Evolutionary conservation across 345 rosid genomes (phyloP).

Genomic region (Camelina laxa): DNA sequence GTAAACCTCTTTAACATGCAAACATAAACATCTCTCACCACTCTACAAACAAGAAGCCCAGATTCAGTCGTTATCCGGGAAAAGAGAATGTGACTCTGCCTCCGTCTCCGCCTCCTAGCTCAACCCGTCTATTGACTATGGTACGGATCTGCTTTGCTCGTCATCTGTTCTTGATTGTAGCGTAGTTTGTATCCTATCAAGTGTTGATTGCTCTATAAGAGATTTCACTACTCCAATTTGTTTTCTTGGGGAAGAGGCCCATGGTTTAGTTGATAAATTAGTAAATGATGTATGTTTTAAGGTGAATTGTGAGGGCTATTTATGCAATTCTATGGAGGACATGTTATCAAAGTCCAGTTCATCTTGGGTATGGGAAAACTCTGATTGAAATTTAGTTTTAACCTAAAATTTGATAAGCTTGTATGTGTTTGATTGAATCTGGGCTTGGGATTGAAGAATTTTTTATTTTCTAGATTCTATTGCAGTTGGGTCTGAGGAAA

Average conservation of each 20-base stretch:
- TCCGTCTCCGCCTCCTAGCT: slow-evolving; percentile 11
- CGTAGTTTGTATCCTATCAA: slow-evolving; percentile 70
- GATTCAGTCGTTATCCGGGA: slow-evolving; percentile 36
- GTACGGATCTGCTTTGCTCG: slow-evolving; percentile 10
- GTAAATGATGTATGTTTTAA: slow-evolving; percentile 37
- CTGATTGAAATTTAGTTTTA: too few species aligned
- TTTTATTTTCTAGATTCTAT: background rate
- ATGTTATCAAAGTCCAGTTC: slow-evolving; percentile 49
- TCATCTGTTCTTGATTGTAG: slow-evolving; percentile 49
- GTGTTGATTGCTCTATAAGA: slow-evolving; percentile 49
- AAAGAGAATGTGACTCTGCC: slow-evolving; percentile 53
- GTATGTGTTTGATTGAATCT: slow-evolving; percentile 15
- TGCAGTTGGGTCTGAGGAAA: background rate
- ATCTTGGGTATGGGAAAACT: slow-evolving; percentile 2
- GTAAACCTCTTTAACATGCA: slow-evolving; percentile 44
- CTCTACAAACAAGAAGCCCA: slow-evolving; percentile 52
- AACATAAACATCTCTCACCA: slow-evolving; percentile 25
- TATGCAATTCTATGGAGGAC: slow-evolving; percentile 67
- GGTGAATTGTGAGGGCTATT: slow-evolving; percentile 51
- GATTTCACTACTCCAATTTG: background rate
- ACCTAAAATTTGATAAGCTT: background rate
- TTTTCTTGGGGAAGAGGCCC: background rate
- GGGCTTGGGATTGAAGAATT: background rate
- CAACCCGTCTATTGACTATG: background rate
- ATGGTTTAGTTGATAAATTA: background rate